Conservation (phyloP, 2,329 filamentous ascomycete species). For the Fusarium beomiforme region DNA sequence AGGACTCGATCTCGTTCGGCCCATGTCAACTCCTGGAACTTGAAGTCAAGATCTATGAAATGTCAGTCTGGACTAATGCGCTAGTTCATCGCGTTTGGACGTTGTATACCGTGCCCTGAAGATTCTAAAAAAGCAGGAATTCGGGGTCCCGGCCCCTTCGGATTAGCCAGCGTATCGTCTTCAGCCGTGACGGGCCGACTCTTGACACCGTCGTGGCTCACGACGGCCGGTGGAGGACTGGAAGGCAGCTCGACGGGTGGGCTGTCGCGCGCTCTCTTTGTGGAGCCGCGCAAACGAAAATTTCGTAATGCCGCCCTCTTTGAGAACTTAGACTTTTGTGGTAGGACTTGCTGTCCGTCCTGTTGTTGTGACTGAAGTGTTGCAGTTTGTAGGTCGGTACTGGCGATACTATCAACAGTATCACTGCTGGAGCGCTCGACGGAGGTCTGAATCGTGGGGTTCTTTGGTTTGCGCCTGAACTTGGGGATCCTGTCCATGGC, state of each 20-base stretch:
- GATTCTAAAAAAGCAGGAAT: slow-evolving; percentile 54
- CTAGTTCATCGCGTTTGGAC: not conserved
- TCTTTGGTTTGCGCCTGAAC: slow-evolving; percentile 57
- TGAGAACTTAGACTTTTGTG: slow-evolving; percentile 40
- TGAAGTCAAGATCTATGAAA: slow-evolving; percentile 57
- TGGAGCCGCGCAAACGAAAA: slow-evolving; percentile 56
- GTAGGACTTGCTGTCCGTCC: slow-evolving; percentile 20
- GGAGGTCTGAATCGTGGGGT: slow-evolving; percentile 54
- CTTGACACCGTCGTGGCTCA: slow-evolving; percentile 50
- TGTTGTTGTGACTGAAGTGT: slow-evolving; percentile 35
- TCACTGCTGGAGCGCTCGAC: slow-evolving; percentile 48
- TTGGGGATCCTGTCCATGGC: slow-evolving; percentile 56
- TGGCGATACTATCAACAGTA: slow-evolving; percentile 42
- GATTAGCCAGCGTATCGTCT: slow-evolving; percentile 22
- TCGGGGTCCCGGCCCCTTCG: slow-evolving; percentile 25
- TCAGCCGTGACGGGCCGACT: slow-evolving; percentile 39
- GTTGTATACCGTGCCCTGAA: slow-evolving; percentile 49
- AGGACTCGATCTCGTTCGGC: slow-evolving; percentile 60
- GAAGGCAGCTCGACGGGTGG: slow-evolving; percentile 50
- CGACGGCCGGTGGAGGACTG: slow-evolving; percentile 47
- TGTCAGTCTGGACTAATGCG: slow-evolving; percentile 10
- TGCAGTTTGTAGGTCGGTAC: slow-evolving; percentile 40
- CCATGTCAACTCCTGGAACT: slow-evolving; percentile 65
- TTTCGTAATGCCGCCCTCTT: slow-evolving; percentile 56
- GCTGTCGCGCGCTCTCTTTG: slow-evolving; percentile 57